phyloP scores from a whole-genome alignment of 768 basidiomycete species.

The Tephrocybe sp. region DNA sequence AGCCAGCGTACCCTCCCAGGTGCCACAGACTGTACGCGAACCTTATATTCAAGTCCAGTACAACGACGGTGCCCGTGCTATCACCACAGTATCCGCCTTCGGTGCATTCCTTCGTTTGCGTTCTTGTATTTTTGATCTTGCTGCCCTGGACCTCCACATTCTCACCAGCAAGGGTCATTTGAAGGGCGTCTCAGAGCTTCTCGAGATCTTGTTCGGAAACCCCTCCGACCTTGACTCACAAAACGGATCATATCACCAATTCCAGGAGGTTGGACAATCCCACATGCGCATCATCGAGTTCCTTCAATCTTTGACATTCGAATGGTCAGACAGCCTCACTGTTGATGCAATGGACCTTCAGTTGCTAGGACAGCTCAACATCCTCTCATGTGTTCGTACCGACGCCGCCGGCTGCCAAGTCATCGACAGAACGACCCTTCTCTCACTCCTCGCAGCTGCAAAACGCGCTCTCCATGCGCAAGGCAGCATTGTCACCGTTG shows the following conservation, averaged over 20 bases:
- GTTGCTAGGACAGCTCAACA: conserved; percentile 62
- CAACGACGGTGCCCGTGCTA: conserved; percentile 64
- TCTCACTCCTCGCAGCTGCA: conserved; percentile 64
- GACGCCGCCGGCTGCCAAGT: conserved; percentile 78
- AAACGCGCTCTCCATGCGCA: conserved; percentile 63
- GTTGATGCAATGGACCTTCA: conserved; percentile 58
- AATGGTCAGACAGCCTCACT: conserved; percentile 77
- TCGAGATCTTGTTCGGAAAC: conserved; percentile 80
- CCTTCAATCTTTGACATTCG: conserved; percentile 81
- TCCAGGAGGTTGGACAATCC: conserved; percentile 77
- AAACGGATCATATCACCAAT: conserved; percentile 51
- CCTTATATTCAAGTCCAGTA: conserved; percentile 64
- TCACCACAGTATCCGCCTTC: conserved; percentile 65
- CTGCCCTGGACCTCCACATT: conserved; percentile 85
- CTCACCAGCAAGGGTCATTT: conserved; percentile 75
- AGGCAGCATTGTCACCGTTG: conserved; percentile 59
- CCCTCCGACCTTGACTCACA: conserved; percentile 50
- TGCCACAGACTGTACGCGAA: conserved; percentile 47
- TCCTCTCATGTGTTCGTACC: conserved; percentile 65
- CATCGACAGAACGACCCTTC: conserved; percentile 69
- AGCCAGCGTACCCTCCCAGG: conserved; percentile 66
- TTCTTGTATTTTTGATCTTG: conserved; percentile 80
- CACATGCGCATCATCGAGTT: conserved; percentile 86
- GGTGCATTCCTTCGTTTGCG: conserved; percentile 79
- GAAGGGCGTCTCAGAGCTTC: conserved; percentile 69